Conservation (phyloP, 768 basidiomycete species). For the Hirschioporus abietinus region DNA sequence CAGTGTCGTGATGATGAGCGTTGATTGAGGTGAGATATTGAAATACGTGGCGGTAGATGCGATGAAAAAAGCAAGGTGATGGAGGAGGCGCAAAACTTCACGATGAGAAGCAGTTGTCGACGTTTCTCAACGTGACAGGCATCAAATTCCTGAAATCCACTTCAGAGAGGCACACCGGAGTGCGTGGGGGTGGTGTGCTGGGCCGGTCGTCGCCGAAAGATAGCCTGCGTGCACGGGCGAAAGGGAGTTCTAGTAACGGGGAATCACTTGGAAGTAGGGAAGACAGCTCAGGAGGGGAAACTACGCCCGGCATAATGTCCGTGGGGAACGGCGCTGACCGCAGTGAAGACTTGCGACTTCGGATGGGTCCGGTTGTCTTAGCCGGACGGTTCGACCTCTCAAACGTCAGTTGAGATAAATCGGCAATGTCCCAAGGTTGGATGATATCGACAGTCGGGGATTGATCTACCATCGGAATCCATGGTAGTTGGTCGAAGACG, state of each 20-base stretch:
- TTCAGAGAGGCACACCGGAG: constrained; percentile 41
- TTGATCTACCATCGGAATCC: constrained; percentile 55
- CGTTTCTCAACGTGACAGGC: constrained; percentile 35
- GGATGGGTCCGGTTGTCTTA: constrained; percentile 47
- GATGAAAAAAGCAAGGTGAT: neutral
- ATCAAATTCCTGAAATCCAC: constrained; percentile 56
- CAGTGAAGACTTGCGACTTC: constrained; percentile 49
- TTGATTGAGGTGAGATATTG: neutral
- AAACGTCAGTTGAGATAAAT: constrained; percentile 54
- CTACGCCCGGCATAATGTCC: constrained; percentile 16
- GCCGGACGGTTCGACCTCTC: constrained; percentile 19
- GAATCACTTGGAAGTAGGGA: constrained; percentile 22
- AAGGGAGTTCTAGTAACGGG: constrained; percentile 5
- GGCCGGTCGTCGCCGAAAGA: constrained; percentile 21
- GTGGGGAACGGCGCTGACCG: constrained; percentile 43
- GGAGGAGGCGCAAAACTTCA: neutral
- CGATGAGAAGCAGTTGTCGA: neutral
- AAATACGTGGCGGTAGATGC: neutral
- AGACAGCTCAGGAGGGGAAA: constrained; percentile 17
- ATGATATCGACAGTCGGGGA: constrained; percentile 30
- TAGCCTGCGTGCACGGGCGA: constrained; percentile 10
- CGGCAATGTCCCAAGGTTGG: constrained; percentile 53
- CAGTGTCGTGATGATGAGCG: neutral
- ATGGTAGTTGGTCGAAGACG: constrained; percentile 60
- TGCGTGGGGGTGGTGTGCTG: constrained; percentile 27